Base-by-base conservation (phyloP, 2,329 filamentous ascomycete genomes). In the Cryphonectria japonica region DNA sequence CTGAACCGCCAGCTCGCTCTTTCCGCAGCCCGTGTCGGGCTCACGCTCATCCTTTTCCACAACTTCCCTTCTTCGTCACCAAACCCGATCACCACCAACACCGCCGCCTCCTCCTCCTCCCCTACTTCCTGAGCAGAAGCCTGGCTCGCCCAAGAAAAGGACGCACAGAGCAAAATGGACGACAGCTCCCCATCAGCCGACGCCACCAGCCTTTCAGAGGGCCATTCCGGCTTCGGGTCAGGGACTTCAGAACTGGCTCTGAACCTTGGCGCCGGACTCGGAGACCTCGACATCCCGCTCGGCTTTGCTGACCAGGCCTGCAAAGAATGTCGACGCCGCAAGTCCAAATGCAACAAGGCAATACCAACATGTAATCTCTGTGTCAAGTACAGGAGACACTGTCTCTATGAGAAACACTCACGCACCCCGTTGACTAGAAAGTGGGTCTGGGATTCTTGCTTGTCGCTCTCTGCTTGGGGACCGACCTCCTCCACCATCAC, bases 351-450 rank as follows among this genome's bases (percentile, higher is more conserved):
- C 73, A 79, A 83, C 69, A 76, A 78, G 54, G 76, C 76, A 4
- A 76, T 82, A 41, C 82, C 82, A 14, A 80, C 77, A 3, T 83
- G 82, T 71, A 77, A 78, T 54, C 75, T 81, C 22, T 86, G 83
- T 74, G 75, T 79, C 64, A 82, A 81, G 69, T 83, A 84, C 73
- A 78, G 81, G 59, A 77, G 84, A 19, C 81, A 83, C 71, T 86
- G 84, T 71, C 76, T 85, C 8, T 86, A 86, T 69, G 84, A 86
- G 74, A 84, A 82, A 73, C 81, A 84, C 66, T 79, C 80, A n/a
- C 79, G 81, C 61, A 86, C 84, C 16, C 84, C 84, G 6, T 76
- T 86, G 71, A 86, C 84, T 6, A 78, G 84, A 60, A 85, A 81
- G 79, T 81, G 80, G 59, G 79, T 69, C 59, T 41, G 29, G 0